These are phyloP conservation scores for Tuber microsphaerosporum DNA, from an alignment of 495 filamentous ascomycete species.

Conservation along the genomic window DNA sequence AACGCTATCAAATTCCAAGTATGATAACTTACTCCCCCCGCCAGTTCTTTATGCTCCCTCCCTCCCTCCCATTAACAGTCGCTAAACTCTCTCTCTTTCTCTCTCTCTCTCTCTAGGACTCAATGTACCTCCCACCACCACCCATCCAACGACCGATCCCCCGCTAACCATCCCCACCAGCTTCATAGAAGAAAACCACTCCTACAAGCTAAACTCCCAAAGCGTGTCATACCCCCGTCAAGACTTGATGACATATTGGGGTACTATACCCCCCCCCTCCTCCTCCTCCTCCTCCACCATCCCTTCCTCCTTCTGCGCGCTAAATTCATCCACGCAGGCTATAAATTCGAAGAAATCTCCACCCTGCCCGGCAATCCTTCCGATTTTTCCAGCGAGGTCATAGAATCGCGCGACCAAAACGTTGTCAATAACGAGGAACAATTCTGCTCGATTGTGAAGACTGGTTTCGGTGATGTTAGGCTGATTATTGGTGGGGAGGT, in stretches of 20 bases:
- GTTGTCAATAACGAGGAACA: conserved; percentile 80
- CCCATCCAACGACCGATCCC: conserved; percentile 1
- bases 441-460: conserved; percentile 87
- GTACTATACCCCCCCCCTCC: conserved; percentile 38
- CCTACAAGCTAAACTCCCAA: conserved; percentile 51
- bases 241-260: conserved; percentile 56
- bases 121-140: conserved; percentile 20
- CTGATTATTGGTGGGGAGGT: conserved; percentile 90
- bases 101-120: conserved; percentile 19
- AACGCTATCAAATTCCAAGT: conserved; percentile 77
- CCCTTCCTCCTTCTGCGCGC: not conserved
- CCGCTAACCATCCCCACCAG: conserved; percentile 44
- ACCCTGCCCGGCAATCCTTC: conserved; percentile 68
- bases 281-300: not conserved
- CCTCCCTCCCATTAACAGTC: not conserved
- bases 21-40: conserved; percentile 46
- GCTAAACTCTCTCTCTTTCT: not conserved
- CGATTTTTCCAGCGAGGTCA: conserved; percentile 60
- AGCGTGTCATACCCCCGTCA: conserved; percentile 48
- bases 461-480: conserved; percentile 64
- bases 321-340: conserved; percentile 52
- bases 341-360: conserved; percentile 89
- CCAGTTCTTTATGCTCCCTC: not conserved
- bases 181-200: conserved; percentile 87
- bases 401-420: conserved; percentile 64